A percentile compares a stretch with the other conserved stretches of the same genome.
Evolutionary conservation across 176 grass and related monocot genomes (phyloP).

Genomic region (Oryza meridionalis): DNA sequence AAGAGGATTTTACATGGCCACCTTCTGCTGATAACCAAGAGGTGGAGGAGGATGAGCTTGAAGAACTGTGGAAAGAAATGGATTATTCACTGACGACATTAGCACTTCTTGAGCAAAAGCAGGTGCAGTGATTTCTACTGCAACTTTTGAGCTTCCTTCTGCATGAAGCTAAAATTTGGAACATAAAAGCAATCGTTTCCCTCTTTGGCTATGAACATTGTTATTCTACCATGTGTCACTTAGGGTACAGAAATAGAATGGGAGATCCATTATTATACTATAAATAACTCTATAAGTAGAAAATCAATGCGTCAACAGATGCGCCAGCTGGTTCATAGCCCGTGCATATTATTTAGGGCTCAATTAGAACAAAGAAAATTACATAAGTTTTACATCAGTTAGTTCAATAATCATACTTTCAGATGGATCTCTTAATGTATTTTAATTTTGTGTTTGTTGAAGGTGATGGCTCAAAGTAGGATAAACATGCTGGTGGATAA

Average conservation of each 20-base stretch:
- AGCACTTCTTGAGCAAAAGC: slow-evolving; percentile 70
- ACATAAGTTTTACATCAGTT: too few species aligned
- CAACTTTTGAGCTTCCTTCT: not conserved
- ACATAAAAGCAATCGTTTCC: slow-evolving; percentile 18
- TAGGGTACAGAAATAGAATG: slow-evolving; percentile 12
- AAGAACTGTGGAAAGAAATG: slow-evolving; percentile 87
- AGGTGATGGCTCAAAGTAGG: too few species aligned
- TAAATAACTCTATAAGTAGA: not conserved
- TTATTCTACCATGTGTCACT: slow-evolving; percentile 25
- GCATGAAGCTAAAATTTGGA: slow-evolving; percentile 23
- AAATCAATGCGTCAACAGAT: not conserved
- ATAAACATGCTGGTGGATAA: not conserved
- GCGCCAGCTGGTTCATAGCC: not conserved
- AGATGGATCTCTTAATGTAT: too few species aligned
- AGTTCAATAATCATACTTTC: too few species aligned
- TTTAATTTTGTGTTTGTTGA: too few species aligned
- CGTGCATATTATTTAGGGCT: too few species aligned
- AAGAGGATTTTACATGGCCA: slow-evolving; percentile 81
- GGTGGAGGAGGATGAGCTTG: slow-evolving; percentile 69
- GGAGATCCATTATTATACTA: not conserved
- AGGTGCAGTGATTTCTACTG: slow-evolving; percentile 48
- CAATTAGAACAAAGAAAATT: too few species aligned
- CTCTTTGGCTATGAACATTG: slow-evolving; percentile 2
- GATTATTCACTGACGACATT: slow-evolving; percentile 69
- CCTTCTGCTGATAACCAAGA: slow-evolving; percentile 44